Evolutionary conservation across 805 yeast species (phyloP).

Genomic region (Lachancea lanzarotensis): DNA sequence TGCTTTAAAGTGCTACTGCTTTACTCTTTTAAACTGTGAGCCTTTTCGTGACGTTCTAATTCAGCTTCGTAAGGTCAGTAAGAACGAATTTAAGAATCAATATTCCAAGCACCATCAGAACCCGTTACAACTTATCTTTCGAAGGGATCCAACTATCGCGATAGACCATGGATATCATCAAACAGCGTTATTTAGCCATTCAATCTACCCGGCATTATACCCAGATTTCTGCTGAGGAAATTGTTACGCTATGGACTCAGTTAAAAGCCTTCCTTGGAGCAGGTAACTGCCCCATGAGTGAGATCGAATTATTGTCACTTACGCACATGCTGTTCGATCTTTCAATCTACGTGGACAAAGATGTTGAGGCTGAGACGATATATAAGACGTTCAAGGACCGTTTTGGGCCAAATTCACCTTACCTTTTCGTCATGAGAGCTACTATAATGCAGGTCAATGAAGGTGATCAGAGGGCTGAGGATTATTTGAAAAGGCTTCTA

Average conservation of each 20-base stretch:
- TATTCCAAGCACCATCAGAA: background rate
- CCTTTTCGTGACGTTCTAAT: no score
- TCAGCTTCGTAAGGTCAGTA: background rate
- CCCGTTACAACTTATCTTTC: no score
- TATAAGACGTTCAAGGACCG: conserved; percentile 62
- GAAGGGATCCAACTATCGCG: background rate
- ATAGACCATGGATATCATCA: conserved; percentile 17
- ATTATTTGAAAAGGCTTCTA: conserved; percentile 47
- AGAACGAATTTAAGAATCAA: background rate
- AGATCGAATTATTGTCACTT: conserved; percentile 45
- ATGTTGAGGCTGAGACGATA: conserved; percentile 61
- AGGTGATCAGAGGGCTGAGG: conserved; percentile 22
- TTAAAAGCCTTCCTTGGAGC: conserved; percentile 27
- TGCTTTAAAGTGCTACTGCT: background rate
- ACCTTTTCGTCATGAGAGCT: conserved; percentile 28
- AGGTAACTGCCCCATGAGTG: conserved; percentile 23
- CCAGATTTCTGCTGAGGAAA: conserved; percentile 41
- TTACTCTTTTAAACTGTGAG: background rate
- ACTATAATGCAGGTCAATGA: conserved; percentile 23
- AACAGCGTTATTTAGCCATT: conserved; percentile 45
- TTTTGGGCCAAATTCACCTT: conserved; percentile 45
- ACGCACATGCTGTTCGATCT: conserved; percentile 69
- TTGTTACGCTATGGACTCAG: conserved; percentile 33
- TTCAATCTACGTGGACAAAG: conserved; percentile 53
- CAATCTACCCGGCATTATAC: conserved; percentile 47